Evolutionary conservation across 2,329 filamentous ascomycete species (phyloP).

Genomic region (Phialophora chinensis): DNA sequence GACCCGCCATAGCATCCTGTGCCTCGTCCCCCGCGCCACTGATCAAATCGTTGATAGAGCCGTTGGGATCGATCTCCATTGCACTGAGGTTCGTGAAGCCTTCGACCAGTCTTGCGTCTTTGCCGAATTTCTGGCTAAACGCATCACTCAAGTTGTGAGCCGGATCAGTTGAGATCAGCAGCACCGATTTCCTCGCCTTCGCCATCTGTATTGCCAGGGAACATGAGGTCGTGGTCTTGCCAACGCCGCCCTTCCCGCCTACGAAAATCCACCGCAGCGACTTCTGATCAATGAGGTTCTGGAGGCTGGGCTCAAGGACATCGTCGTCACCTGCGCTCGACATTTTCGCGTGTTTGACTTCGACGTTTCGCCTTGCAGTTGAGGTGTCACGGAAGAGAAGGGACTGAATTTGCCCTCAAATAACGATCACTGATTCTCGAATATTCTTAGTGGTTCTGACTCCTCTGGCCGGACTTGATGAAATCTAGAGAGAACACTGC

Average conservation of each 20-base stretch:
- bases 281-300: slow-evolving; percentile 93
- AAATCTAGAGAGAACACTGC: background rate
- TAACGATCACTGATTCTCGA: background rate
- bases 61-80: slow-evolving; percentile 99
- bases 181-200: slow-evolving; percentile 89
- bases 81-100: slow-evolving; percentile 93
- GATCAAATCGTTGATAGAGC: slow-evolving; percentile 93
- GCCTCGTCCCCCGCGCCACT: slow-evolving; percentile 75
- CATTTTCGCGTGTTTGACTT: background rate
- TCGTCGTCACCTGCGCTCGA: slow-evolving; percentile 61
- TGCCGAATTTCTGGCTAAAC: slow-evolving; percentile 98
- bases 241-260: slow-evolving; percentile 96
- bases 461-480: background rate
- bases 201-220: slow-evolving; percentile 97
- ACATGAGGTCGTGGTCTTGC: slow-evolving; percentile 99
- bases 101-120: slow-evolving; percentile 90
- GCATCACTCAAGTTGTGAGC: slow-evolving; percentile 98
- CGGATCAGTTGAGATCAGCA: slow-evolving; percentile 97
- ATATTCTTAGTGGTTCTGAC: background rate
- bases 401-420: background rate
- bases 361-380: background rate
- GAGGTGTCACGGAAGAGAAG: background rate
- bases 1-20: slow-evolving; percentile 71
- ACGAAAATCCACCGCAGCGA: slow-evolving; percentile 98
- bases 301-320: slow-evolving; percentile 86